Conservation (phyloP, 1,139 yeast species). For the Insectozyma bohioensis region DNA sequence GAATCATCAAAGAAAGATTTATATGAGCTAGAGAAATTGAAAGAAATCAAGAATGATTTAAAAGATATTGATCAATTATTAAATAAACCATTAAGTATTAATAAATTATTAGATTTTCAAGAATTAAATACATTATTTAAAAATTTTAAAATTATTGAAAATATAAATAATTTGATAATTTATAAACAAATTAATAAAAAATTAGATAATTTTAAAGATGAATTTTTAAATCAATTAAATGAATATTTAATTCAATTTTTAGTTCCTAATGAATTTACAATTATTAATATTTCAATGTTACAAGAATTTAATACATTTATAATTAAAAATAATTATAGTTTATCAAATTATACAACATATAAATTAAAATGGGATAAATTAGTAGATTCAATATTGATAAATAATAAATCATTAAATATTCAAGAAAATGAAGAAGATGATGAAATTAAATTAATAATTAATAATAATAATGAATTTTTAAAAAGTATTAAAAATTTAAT, state of each 20-base stretch:
- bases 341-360: conserved; percentile 10
- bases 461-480: neutral
- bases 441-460: conserved; percentile 2
- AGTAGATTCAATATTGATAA: conserved; percentile 11
- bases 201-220: conserved; percentile 8
- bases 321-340: conserved; percentile 12
- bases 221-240: conserved; percentile 19
- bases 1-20: conserved; percentile 17
- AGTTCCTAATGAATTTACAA: conserved; percentile 24
- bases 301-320: conserved; percentile 15
- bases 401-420: conserved; percentile 13
- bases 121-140: conserved; percentile 14
- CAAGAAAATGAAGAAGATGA: conserved; percentile 14
- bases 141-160: conserved; percentile 1
- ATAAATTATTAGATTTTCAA: conserved; percentile 16
- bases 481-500: conserved; percentile 21
- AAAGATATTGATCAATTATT: conserved; percentile 21
- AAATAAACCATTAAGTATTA: conserved; percentile 12
- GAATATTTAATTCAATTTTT: conserved; percentile 17
- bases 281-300: conserved; percentile 15
- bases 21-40: conserved; percentile 21
- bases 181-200: conserved; percentile 12
- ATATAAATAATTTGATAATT: conserved; percentile 10
- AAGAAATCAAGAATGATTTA: conserved; percentile 22
- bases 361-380: conserved; percentile 15